Conservation (phyloP, 495 filamentous ascomycete genomes). For the Trichocladium antarcticum region DNA sequence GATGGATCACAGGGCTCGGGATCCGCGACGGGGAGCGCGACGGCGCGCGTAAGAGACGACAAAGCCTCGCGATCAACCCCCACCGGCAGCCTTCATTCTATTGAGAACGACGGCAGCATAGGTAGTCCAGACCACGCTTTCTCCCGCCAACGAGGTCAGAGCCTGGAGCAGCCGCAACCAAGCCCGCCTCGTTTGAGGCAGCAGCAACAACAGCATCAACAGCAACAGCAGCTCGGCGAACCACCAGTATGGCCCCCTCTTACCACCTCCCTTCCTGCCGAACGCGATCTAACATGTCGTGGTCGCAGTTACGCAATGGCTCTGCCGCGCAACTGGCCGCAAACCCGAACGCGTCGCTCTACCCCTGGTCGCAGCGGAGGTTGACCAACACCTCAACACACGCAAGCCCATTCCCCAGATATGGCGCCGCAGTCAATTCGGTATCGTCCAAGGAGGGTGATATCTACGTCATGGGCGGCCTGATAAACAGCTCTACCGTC, state of each 20-base stretch:
- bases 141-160: slow-evolving; percentile 28
- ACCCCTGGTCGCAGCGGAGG: slow-evolving; percentile 90
- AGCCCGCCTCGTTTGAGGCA: slow-evolving; percentile 12
- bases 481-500: slow-evolving; percentile 87
- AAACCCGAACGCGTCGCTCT: slow-evolving; percentile 52
- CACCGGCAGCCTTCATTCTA: slow-evolving; percentile 44
- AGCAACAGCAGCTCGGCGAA: slow-evolving; percentile 28
- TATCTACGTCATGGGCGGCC: slow-evolving; percentile 94
- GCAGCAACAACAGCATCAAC: slow-evolving; percentile 12
- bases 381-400: slow-evolving; percentile 75
- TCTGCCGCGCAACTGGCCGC: slow-evolving; percentile 20
- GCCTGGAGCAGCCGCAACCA: slow-evolving; percentile 29
- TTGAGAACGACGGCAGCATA: slow-evolving; percentile 36
- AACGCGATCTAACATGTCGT: slow-evolving; percentile 2
- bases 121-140: slow-evolving; percentile 43
- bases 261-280: neutral
- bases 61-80: slow-evolving; percentile 43
- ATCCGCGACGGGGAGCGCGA: slow-evolving; percentile 27
- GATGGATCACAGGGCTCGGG: slow-evolving; percentile 33
- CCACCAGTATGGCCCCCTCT: slow-evolving; percentile 32
- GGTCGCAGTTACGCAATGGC: slow-evolving; percentile 38
- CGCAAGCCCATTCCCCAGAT: slow-evolving; percentile 86
- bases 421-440: slow-evolving; percentile 92
- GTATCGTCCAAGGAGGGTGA: slow-evolving; percentile 90
- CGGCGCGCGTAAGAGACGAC: slow-evolving; percentile 37